These are phyloP conservation scores for Triglochin maritima DNA, from an alignment of 106 monocot species.

Conservation along the genomic window DNA sequence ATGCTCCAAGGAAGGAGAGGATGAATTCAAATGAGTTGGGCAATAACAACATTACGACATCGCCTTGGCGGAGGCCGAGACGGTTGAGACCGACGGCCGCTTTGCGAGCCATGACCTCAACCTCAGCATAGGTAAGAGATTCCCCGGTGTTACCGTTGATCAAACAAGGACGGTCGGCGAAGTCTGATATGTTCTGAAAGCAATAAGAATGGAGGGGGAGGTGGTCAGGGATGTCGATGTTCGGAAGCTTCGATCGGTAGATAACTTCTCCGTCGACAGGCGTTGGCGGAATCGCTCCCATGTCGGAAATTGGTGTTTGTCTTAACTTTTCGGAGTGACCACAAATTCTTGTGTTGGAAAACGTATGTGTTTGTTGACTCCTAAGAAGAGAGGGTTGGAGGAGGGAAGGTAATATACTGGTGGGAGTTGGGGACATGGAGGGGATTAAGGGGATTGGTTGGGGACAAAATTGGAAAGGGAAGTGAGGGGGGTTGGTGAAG, in stretches of 20 bases:
- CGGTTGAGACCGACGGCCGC: slow-evolving; percentile 43
- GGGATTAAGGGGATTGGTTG: too few relatives aligned
- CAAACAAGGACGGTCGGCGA: slow-evolving; percentile 47
- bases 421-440: too few relatives aligned
- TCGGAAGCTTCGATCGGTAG: slow-evolving; percentile 77
- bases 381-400: too few relatives aligned
- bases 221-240: slow-evolving; percentile 58
- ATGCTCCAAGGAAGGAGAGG: slow-evolving; percentile 68
- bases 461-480: background rate
- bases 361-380: too few relatives aligned
- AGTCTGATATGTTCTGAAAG: slow-evolving; percentile 39
- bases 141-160: slow-evolving; percentile 50
- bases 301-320: too few relatives aligned
- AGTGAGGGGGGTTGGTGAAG: background rate
- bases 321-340: too few relatives aligned
- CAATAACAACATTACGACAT: slow-evolving; percentile 66
- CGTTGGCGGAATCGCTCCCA: too few relatives aligned
- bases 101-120: slow-evolving; percentile 32
- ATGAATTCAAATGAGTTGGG: slow-evolving; percentile 70
- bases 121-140: slow-evolving; percentile 40
- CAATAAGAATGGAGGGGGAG: slow-evolving; percentile 80
- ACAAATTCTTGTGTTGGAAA: too few relatives aligned
- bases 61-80: slow-evolving; percentile 42
- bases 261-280: slow-evolving; percentile 20
- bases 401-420: too few relatives aligned